Conservation (phyloP, 176 grass and related monocot species). For the Oryza longistaminata region DNA sequence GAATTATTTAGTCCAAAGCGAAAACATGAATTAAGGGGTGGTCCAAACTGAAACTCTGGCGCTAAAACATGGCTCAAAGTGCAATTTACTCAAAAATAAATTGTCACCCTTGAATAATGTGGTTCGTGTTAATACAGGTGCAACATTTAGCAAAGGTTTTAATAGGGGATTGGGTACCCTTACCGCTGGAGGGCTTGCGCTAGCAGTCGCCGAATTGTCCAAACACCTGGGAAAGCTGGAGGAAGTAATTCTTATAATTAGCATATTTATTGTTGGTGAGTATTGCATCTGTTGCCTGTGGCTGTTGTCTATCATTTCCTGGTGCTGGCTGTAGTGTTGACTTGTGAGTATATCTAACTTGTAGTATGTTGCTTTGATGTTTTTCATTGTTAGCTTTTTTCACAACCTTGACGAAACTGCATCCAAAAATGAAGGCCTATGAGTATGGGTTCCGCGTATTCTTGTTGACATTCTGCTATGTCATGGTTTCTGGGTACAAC, state of each 20-base stretch:
- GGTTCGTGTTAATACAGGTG: constrained; percentile 58
- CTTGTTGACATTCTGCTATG: constrained; percentile 90
- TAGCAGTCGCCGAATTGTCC: constrained; percentile 67
- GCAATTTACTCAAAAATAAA: no score
- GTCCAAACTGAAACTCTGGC: no score
- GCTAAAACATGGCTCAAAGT: no score
- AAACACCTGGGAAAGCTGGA: constrained; percentile 59
- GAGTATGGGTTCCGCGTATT: constrained; percentile 96
- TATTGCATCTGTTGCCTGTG: background rate
- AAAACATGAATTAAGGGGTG: no score
- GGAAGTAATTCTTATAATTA: constrained; percentile 72
- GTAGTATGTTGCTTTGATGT: background rate
- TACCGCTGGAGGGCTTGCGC: constrained; percentile 82
- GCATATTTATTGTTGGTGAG: constrained; percentile 76
- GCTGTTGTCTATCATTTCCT: background rate
- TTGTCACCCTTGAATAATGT: constrained; percentile 9
- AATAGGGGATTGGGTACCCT: constrained; percentile 84
- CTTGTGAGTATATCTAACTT: constrained; percentile 30
- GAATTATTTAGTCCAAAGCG: no score
- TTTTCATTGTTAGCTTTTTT: constrained; percentile 56
- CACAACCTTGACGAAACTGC: constrained; percentile 69
- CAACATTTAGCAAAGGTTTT: constrained; percentile 92
- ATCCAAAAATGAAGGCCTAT: constrained; percentile 85
- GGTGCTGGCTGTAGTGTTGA: background rate
- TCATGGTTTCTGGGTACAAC: constrained; percentile 85